Percentiles rank a stretch among this genome's conserved stretches.
Evolutionary conservation across 75 land plant species (phyloP).

Genomic region (Chamaecyparis obtusa): DNA sequence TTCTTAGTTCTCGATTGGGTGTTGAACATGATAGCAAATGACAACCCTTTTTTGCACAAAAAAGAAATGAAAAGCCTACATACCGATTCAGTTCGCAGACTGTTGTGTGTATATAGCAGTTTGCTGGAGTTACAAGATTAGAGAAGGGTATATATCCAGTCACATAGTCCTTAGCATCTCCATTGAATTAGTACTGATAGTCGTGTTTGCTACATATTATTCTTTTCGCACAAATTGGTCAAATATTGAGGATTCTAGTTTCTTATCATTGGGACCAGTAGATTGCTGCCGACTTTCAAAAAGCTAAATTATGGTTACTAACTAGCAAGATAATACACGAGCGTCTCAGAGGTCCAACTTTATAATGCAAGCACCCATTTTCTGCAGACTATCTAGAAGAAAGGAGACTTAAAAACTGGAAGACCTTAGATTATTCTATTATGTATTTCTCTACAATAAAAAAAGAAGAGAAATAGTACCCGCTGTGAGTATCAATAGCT

Average conservation of each 20-base stretch:
- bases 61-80: not conserved
- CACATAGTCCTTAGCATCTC: not conserved
- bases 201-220: not conserved
- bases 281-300: not conserved
- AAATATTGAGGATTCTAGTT: not conserved
- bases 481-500: slow-evolving; percentile 91
- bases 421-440: not conserved
- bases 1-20: not conserved
- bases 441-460: not conserved
- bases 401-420: not conserved
- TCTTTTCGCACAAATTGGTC: not conserved
- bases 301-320: not conserved
- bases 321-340: not conserved
- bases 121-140: not conserved
- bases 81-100: not conserved
- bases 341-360: not conserved
- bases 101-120: not conserved
- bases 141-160: no score
- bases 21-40: not conserved
- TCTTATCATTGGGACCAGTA: not conserved
- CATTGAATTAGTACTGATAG: not conserved
- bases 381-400: not conserved
- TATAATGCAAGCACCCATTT: not conserved
- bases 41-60: not conserved
- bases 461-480: slow-evolving; percentile 34